Conservation (phyloP, 192 early-diverging fungal genomes). For the Coemansia sp. region DNA sequence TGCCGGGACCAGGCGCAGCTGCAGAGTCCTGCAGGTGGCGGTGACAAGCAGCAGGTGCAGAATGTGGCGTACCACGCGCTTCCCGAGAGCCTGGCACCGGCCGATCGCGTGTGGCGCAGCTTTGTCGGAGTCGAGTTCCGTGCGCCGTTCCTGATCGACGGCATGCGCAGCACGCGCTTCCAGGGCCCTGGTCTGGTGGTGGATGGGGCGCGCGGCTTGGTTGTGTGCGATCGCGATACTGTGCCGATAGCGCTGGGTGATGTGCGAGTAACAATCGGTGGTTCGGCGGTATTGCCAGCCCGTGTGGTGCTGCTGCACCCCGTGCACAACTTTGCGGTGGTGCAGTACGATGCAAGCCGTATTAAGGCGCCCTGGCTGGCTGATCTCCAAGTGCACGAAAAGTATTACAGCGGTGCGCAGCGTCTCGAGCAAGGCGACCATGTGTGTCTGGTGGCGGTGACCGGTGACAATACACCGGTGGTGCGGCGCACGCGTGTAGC, state of each 20-base stretch:
- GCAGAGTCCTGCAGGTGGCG: no score
- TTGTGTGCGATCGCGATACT: constrained; percentile 82
- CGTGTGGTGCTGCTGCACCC: constrained; percentile 83
- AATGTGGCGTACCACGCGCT: constrained; percentile 20
- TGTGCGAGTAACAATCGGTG: constrained; percentile 83
- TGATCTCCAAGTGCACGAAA: constrained; percentile 49
- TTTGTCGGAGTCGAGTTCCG: constrained; percentile 79
- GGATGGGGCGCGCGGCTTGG: constrained; percentile 69
- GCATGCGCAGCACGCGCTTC: constrained; percentile 63
- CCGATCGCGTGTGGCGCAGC: constrained; percentile 71
- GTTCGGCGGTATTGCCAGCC: constrained; percentile 82
- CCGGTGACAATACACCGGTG: constrained; percentile 60
- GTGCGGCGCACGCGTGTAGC: constrained; percentile 46
- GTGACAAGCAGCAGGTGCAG: background rate
- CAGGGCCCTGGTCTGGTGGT: constrained; percentile 67
- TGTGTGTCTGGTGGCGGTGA: constrained; percentile 63
- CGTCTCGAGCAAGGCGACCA: constrained; percentile 50
- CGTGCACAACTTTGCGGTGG: constrained; percentile 80
- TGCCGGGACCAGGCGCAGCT: constrained; percentile 53
- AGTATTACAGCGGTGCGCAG: constrained; percentile 21
- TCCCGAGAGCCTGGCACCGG: constrained; percentile 66
- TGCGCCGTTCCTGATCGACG: constrained; percentile 75
- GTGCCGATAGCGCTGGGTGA: constrained; percentile 87
- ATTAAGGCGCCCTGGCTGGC: constrained; percentile 72
- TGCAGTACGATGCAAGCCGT: constrained; percentile 71